A percentile compares a stretch with the other conserved stretches of the same genome.
Conservation (phyloP, 768 basidiomycete species). For the Russula olivacea region DNA sequence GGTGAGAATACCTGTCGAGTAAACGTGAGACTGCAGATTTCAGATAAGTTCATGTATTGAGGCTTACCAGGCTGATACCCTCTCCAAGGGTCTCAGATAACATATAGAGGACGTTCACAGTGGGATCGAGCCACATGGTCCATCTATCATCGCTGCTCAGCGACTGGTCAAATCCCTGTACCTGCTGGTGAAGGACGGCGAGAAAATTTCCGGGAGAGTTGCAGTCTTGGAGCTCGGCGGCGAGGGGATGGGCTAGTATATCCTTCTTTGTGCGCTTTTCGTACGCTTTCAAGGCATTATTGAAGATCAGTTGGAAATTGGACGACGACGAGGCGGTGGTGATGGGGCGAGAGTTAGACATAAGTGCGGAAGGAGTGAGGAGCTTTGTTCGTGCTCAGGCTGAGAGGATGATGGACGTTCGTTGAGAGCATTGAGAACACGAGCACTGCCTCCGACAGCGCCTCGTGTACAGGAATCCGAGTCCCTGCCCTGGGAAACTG, state of each 20-base stretch:
- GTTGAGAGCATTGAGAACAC: too few species aligned
- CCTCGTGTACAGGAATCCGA: too few species aligned
- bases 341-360: not conserved
- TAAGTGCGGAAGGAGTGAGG: not conserved
- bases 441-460: too few species aligned
- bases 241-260: not conserved
- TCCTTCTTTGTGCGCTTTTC: not conserved
- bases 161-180: not conserved
- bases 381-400: not conserved
- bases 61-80: not conserved
- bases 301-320: not conserved
- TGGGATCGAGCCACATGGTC: not conserved
- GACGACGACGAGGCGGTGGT: not conserved
- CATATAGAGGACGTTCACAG: not conserved
- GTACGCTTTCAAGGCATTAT: slow-evolving; percentile 1
- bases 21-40: not conserved
- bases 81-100: not conserved
- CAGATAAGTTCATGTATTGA: not conserved
- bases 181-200: not conserved
- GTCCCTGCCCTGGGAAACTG: too few species aligned
- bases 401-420: not conserved
- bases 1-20: not conserved
- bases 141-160: not conserved
- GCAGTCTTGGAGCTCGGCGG: not conserved
- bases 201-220: not conserved